phyloP scores from a whole-genome alignment of 306 rosid species.

The Quercus engelmannii region DNA sequence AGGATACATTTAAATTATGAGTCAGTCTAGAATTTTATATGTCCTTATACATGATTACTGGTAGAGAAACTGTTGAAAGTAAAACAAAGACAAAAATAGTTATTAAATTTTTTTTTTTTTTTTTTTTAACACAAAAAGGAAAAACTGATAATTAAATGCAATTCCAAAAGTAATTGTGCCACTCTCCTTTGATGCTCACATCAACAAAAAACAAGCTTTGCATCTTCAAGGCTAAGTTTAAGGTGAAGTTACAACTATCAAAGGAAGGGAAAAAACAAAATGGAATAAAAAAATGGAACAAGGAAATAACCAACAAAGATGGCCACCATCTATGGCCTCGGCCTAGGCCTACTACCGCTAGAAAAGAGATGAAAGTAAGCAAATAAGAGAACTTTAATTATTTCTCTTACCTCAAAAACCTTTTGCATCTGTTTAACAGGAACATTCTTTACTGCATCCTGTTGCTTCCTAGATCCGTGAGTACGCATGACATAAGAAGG shows the following conservation, averaged over 20 bases:
- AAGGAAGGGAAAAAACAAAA: neutral
- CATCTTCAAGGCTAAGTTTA: neutral
- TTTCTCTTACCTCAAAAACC: constrained; percentile 61
- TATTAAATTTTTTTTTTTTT: neutral
- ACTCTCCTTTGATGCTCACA: neutral
- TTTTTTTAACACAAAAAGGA: neutral
- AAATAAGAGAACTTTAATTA: constrained; percentile 11
- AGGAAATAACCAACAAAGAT: neutral
- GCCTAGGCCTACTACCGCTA: neutral
- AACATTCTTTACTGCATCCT: constrained; percentile 55
- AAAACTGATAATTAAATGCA: neutral
- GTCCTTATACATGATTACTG: neutral
- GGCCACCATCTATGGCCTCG: neutral
- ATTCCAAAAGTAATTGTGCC: neutral
- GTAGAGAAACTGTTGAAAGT: neutral
- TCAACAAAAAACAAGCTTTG: neutral
- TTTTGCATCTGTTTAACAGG: constrained; percentile 60
- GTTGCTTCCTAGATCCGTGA: constrained; percentile 83
- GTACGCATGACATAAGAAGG: constrained; percentile 90
- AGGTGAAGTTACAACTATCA: neutral
- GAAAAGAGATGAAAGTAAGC: neutral
- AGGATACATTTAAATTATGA: neutral
- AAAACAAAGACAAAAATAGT: neutral
- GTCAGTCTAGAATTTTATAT: neutral
- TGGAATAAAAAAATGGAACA: neutral